phyloP scores from a whole-genome alignment of 352 stramenopile species.

The Phytophthora uliginosa region DNA sequence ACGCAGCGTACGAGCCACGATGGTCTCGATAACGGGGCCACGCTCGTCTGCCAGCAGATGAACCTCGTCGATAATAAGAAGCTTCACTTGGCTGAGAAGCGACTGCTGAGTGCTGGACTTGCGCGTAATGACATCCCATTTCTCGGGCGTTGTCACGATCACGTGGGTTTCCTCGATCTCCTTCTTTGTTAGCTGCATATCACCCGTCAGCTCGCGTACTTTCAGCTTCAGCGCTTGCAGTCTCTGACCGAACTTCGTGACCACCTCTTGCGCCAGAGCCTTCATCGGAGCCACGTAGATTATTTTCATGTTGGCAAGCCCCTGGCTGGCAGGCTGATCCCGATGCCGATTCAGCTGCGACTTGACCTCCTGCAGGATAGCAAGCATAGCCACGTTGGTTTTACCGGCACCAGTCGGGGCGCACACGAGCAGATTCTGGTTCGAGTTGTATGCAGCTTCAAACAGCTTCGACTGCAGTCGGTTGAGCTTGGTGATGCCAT shows the following conservation, averaged over 20 bases:
- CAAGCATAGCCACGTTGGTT: conserved; percentile 99
- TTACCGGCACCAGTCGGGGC: conserved; percentile 96
- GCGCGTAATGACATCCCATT: conserved; percentile 99
- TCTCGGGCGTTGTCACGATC: conserved; percentile 99
- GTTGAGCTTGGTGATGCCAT: conserved; percentile 93
- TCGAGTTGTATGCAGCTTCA: conserved; percentile 95
- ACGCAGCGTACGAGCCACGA: conserved; percentile 98
- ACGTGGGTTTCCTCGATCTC: conserved; percentile 97
- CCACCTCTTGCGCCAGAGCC: conserved; percentile 99
- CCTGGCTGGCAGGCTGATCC: conserved; percentile 26
- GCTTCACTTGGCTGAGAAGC: conserved; percentile 91
- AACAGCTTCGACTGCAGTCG: conserved; percentile 99
- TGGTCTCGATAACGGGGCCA: conserved; percentile 99
- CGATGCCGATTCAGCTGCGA: conserved; percentile 64
- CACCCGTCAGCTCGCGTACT: conserved; percentile 97
- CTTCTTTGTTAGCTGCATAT: conserved; percentile 98
- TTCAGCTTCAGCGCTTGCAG: conserved; percentile 66
- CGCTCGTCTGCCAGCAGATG: conserved; percentile 99
- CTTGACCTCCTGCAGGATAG: conserved; percentile 95
- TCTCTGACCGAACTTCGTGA: conserved; percentile 98
- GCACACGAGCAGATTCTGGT: conserved; percentile 98
- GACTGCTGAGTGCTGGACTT: conserved; percentile 96
- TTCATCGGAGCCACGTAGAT: conserved; percentile 99
- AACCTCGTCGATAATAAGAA: conserved; percentile 99
- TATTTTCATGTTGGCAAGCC: conserved; percentile 91